phyloP scores from a whole-genome alignment of 768 basidiomycete genomes.

The Naganishia antarctica region DNA sequence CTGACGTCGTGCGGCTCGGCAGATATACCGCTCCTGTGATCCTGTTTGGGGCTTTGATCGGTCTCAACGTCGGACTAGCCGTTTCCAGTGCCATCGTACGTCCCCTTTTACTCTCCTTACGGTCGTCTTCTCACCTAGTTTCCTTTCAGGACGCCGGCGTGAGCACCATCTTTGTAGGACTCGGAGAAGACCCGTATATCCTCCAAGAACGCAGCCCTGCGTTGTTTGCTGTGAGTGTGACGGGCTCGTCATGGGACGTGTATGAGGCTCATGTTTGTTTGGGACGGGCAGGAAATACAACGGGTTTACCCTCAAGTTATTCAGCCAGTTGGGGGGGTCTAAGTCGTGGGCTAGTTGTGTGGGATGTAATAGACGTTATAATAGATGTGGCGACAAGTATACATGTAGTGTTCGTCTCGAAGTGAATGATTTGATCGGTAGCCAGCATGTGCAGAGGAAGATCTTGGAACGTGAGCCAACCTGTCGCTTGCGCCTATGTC shows the following conservation, averaged over 20 bases:
- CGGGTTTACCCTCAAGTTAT: conserved; percentile 65
- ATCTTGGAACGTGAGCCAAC: too few relatives aligned
- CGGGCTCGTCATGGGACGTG: too few relatives aligned
- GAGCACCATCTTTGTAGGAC: conserved; percentile 82
- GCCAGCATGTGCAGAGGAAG: too few relatives aligned
- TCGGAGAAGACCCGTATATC: conserved; percentile 77
- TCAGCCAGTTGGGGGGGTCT: conserved; percentile 53
- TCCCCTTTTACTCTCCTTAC: not conserved
- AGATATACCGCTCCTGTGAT: conserved; percentile 56
- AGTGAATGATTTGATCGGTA: not conserved
- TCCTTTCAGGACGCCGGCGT: conserved; percentile 64
- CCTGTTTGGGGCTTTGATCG: conserved; percentile 75
- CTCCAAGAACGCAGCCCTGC: conserved; percentile 67
- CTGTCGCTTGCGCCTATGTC: too few relatives aligned
- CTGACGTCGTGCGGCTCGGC: too few relatives aligned
- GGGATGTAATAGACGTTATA: too few relatives aligned
- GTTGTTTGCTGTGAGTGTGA: conserved; percentile 56
- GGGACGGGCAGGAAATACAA: conserved; percentile 17
- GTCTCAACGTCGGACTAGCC: conserved; percentile 53
- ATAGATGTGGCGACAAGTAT: too few relatives aligned
- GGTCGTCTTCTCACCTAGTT: conserved; percentile 3
- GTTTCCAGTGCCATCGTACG: conserved; percentile 40
- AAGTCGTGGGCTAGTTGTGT: not conserved
- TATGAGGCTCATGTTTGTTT: not conserved
- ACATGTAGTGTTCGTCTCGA: too few relatives aligned